Evolutionary conservation across 192 early-diverging fungal species (phyloP), one percentile per base, ranked within the genome.

Genomic region (Lunasporangiospora selenospora): DNA sequence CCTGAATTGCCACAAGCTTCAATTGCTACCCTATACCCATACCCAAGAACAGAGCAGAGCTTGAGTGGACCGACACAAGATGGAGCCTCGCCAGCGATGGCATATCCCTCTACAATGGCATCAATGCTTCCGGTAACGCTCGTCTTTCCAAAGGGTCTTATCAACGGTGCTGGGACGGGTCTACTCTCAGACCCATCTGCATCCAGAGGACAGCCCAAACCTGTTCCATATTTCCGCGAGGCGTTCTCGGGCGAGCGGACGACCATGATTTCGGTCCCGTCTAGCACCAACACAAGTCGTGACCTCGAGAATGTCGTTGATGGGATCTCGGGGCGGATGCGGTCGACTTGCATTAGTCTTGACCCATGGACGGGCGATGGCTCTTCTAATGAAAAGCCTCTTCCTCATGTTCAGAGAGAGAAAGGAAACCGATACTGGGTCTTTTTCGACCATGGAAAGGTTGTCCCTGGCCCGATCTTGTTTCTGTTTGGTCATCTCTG

Each of bases 201-300:
- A 33, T 52, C 15, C 60, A 51, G 8, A 58, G 63, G 21, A 32
- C 56, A 55, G 21, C 52, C 6, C 24, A n/a, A n/a, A n/a, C n/a
- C 56, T 4, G 45, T 58, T 0, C 69, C 69, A 1, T 73, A 73
- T 51, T 24, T 73, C 29, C 59, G 69, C 9, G 69, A 73, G 27
- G 54, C 57, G 13, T 16, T 73, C 18, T 48, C 61, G n/a, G 56
- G 65, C 26, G 33, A 53, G 24, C 4, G 4, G 33, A 38, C 19
- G 32, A 53, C 9, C 52, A 29, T 40, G 12, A 34, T 29, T 47
- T 24, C 44, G 0, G 18, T 21, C 1, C 8, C 40, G 4, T n/a
- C 40, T 0, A 62, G 61, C 6, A 51, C 60, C n/a, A 53, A 62
- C 47, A 73, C 60, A 5, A 73, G 69, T 58, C 69, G 49, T 3